Percentiles rank a stretch among this genome's conserved stretches.
Conservation (phyloP, 1,284 basidiomycete genomes). For the Mycosarcoma maydis region DNA sequence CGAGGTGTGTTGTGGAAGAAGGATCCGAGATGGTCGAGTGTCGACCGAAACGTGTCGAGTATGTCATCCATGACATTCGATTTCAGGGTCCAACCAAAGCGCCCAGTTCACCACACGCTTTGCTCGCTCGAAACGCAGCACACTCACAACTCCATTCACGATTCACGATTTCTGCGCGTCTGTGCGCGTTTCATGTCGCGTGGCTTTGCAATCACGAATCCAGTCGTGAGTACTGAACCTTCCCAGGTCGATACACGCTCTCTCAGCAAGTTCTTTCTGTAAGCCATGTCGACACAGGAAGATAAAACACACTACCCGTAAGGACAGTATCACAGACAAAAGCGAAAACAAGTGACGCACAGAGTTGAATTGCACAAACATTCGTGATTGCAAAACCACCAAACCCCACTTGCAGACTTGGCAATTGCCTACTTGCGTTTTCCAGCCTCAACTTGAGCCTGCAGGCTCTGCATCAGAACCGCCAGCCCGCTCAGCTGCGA, state of each 20-base stretch:
- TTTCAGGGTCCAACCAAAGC: slow-evolving; percentile 12
- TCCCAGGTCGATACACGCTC: no score
- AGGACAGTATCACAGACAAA: no score
- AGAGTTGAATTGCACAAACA: no score
- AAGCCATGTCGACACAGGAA: no score
- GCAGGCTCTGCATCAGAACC: slow-evolving; percentile 60
- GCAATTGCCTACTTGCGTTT: slow-evolving; percentile 20
- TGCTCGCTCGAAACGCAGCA: neutral
- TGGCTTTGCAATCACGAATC: no score
- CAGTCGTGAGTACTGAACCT: no score
- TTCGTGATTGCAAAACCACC: neutral
- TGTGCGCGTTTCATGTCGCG: neutral
- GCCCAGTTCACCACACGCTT: neutral
- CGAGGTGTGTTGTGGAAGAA: neutral
- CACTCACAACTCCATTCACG: neutral
- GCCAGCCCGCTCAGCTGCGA: slow-evolving; percentile 61
- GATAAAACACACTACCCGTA: no score
- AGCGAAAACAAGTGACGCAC: no score
- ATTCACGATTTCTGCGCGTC: no score
- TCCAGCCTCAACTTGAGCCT: slow-evolving; percentile 45
- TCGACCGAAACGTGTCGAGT: neutral
- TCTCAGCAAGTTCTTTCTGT: no score
- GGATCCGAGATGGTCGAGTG: neutral
- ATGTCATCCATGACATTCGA: neutral
- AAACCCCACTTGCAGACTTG: neutral